A percentile compares a stretch with the other conserved stretches of the same genome.
These are phyloP conservation scores for Whalleya microplaca DNA, from an alignment of 2,329 filamentous ascomycete genomes.

Conservation along the genomic window DNA sequence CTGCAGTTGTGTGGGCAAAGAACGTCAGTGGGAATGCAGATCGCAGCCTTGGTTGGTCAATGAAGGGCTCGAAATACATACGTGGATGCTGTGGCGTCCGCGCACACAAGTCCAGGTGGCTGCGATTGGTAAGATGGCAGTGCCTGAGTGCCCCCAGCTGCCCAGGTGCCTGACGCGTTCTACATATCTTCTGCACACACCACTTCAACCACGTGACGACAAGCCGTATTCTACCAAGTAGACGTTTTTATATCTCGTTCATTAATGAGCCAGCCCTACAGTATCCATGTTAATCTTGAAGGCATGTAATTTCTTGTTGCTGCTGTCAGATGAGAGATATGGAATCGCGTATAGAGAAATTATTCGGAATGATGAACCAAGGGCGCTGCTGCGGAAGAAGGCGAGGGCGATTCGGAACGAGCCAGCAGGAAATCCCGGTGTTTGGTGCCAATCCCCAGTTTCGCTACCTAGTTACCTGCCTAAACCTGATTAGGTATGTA, in stretches of 20 bases:
- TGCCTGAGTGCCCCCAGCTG: too few relatives aligned
- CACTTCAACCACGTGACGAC: not conserved
- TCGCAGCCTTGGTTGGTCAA: not conserved
- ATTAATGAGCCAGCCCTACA: too few relatives aligned
- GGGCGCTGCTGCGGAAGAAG: too few relatives aligned
- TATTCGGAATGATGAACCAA: too few relatives aligned
- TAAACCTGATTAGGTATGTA: too few relatives aligned
- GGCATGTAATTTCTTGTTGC: not conserved
- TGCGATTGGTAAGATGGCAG: conserved; percentile 1
- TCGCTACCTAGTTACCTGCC: too few relatives aligned
- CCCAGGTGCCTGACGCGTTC: too few relatives aligned
- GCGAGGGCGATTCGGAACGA: too few relatives aligned
- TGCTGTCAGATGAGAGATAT: not conserved
- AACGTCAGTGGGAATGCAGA: not conserved
- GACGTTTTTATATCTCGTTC: too few relatives aligned
- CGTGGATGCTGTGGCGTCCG: conserved; percentile 22
- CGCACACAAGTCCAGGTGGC: conserved; percentile 7
- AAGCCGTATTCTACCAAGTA: not conserved
- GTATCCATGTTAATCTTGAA: too few relatives aligned
- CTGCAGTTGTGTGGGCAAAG: not conserved
- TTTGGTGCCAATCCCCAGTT: too few relatives aligned
- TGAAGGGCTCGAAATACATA: not conserved
- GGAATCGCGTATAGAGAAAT: not conserved
- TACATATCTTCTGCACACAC: not conserved
- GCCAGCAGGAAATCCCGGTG: too few relatives aligned